These are phyloP conservation scores for Fraxinus baroniana DNA, from an alignment of 305 asterid species.

Conservation along the genomic window DNA sequence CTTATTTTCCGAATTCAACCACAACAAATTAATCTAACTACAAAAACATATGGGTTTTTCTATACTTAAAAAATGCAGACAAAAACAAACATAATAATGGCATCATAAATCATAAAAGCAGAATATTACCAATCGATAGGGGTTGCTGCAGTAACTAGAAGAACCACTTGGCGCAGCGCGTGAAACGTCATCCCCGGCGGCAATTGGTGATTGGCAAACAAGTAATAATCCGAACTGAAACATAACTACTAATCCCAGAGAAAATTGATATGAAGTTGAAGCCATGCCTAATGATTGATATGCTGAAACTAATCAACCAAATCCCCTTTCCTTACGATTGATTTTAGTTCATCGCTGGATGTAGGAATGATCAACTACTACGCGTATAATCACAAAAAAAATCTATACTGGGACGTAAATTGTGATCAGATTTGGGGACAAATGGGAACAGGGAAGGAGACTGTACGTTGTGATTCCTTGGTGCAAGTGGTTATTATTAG, in stretches of 20 bases:
- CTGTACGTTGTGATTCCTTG: not conserved
- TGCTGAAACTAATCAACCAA: constrained; percentile 14
- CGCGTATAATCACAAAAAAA: not conserved
- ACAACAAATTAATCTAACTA: not conserved
- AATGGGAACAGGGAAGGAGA: not conserved
- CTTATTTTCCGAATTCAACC: not conserved
- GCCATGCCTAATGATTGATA: constrained; percentile 21
- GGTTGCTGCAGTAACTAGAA: constrained; percentile 32
- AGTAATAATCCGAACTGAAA: constrained; percentile 23
- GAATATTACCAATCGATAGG: constrained; percentile 28
- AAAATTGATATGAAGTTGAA: not conserved
- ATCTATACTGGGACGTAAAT: not conserved
- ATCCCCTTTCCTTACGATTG: not conserved
- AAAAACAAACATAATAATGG: not conserved
- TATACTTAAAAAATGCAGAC: not conserved
- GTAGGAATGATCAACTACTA: not conserved
- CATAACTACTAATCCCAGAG: not conserved
- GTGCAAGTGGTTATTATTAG: not conserved
- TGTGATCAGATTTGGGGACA: not conserved
- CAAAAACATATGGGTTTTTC: not conserved
- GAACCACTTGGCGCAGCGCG: constrained; percentile 19
- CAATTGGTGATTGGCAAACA: constrained; percentile 20
- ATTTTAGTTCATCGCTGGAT: constrained; percentile 1
- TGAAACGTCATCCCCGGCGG: constrained; percentile 25
- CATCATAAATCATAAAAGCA: not conserved